Base-by-base conservation (phyloP, 2,329 filamentous ascomycete genomes). In the Pseudogymnoascus sp. region DNA sequence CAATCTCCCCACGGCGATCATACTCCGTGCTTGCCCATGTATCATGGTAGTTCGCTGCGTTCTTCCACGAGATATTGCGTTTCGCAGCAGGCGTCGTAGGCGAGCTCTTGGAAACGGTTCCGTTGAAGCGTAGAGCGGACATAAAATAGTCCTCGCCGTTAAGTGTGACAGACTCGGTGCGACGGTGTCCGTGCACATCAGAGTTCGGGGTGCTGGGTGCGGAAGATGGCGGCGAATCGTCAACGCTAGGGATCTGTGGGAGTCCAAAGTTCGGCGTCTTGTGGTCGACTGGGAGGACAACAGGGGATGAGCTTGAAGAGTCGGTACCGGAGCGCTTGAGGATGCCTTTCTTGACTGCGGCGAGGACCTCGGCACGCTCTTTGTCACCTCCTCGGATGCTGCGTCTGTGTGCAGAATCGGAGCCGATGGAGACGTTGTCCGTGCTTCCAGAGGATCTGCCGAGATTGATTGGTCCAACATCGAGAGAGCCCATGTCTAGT, bases 21-120 rank as follows among this genome's bases (percentile, higher is more conserved):
- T 99, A 99, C 75, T 99, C 95, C 70, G 90, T 89, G 72, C 88
- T 91, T 2, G 93, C 92, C 92, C 93, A 99, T 7, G 93, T 97
- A 73, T 99, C 95, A 74, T 97, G 87, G 74, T 97, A 97, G 67
- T 96, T 87, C 61, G 97, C 91, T 42, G 93, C 87, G 57, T 93
- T 93, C 72, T 92, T 97, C 76, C 97, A 99, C 0, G 85, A 88
- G 1, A 86, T 83, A 68, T 80, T 84, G 31, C 85, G 82, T 75
- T 86, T 88, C 19, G 86, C 85, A 60, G 88, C 85, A 0, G 92
- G 91, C 3, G 92, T 96, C 64, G 83, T 85, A 15, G 91, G 91
- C 17, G 89, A 85, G 74, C 91, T 96, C 78, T 90, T 91, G 10
- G 87, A 87, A 17, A 40, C 59, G 70, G 93, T 89, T 63, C 87